Evolutionary conservation across 768 basidiomycete species (phyloP).

Genomic region (Phanerodontia chrysosporium): DNA sequence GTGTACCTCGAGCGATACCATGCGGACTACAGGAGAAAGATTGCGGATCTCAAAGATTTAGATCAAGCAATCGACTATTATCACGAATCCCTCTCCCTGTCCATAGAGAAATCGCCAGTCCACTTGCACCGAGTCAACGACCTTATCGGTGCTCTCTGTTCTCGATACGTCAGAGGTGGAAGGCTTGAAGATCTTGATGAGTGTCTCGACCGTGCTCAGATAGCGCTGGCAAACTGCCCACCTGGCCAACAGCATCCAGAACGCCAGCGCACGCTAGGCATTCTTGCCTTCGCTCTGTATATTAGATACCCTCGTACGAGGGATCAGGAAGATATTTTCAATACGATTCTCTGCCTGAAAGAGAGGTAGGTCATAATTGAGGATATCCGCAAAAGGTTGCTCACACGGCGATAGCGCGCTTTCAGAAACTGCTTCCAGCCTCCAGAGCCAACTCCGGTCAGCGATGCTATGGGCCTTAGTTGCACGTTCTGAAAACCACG

Average conservation of each 20-base stretch:
- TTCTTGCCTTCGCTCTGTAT: not conserved
- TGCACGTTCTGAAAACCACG: not conserved
- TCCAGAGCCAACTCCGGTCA: not conserved
- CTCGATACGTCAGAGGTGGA: too few relatives aligned
- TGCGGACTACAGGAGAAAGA: too few relatives aligned
- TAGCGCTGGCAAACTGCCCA: not conserved
- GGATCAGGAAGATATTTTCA: not conserved
- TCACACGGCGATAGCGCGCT: too few relatives aligned
- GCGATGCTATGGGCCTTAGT: not conserved
- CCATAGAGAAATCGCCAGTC: not conserved
- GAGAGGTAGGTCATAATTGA: too few relatives aligned
- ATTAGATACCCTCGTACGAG: not conserved
- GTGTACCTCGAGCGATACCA: not conserved
- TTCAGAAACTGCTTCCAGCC: too few relatives aligned
- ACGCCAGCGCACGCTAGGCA: not conserved
- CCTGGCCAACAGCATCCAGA: not conserved
- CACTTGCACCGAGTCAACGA: not conserved
- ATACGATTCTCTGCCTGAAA: not conserved
- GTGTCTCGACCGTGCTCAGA: not conserved
- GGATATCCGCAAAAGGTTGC: too few relatives aligned
- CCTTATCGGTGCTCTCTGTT: too few relatives aligned
- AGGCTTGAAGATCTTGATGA: not conserved
- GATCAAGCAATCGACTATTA: not conserved
- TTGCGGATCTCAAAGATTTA: not conserved
- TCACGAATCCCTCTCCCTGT: not conserved